Evolutionary conservation across 768 basidiomycete genomes (phyloP), one percentile per base, ranked within the genome.

Genomic region (Rhodotorula toruloides): DNA sequence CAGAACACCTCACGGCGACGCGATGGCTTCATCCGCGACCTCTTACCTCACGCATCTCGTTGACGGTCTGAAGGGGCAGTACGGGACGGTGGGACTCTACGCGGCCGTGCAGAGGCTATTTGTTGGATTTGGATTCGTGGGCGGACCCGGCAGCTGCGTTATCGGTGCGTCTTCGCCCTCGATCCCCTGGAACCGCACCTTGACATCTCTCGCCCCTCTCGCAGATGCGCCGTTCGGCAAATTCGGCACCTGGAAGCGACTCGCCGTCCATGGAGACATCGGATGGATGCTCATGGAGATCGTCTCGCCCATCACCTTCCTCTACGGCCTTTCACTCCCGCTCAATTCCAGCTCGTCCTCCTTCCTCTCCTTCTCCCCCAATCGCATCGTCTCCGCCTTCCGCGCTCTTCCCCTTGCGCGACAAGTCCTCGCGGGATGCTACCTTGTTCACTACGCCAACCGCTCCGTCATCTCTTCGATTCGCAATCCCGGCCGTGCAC

Each of bases 401-500:
- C 0, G 10, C 1, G 5, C 32, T 9, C 62, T 72, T 25, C 55
- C 79, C 9, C 74, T 76, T 56, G 80, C 83, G 0, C 81, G 84
- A 44, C 77, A 79, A 29, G 56, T 89, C 55, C 80, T 90, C 59
- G 80, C 81, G 21, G 68, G 76, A 12, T 80, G 87, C 57, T 93
- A 82, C 77, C 76, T 91, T 54, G 60, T 81, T 2, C 91, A 96
- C 79, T 94, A 97, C 78, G 68, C 83, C 58, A 91, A 94, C 77
- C 88, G 93, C 55, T 85, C 90, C 9, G 62, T 91, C 55, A 72
- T 96, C 39, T 88, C 86, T 3, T 89, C 90, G 11, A 79, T 94
- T 9, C 83, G 89, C 64, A 87, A 90, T 0, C 88, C 91, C 0
- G 74, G 29, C 84, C 85, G 39, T 84, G 91, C 88, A 0, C 87